These are phyloP conservation scores for Lachancea fermentati DNA, from an alignment of 805 yeast genomes.

Conservation along the genomic window DNA sequence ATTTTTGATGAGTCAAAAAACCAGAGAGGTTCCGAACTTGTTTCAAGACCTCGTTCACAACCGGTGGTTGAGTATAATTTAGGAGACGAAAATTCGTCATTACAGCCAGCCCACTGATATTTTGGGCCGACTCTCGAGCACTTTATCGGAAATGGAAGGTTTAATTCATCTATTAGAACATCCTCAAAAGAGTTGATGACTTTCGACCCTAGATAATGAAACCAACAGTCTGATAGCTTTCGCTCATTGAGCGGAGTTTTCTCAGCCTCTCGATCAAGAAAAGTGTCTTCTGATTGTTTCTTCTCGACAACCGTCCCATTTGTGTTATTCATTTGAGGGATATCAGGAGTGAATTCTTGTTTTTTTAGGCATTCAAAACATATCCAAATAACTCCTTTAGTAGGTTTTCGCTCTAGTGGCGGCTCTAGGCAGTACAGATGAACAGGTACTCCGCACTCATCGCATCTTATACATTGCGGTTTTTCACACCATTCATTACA, in stretches of 20 bases:
- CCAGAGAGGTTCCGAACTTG: slow-evolving; percentile 65
- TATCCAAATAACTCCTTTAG: slow-evolving; percentile 85
- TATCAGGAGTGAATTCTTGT: slow-evolving; percentile 38
- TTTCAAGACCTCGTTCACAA: slow-evolving; percentile 70
- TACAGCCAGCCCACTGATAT: slow-evolving; percentile 29
- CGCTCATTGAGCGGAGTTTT: slow-evolving; percentile 1
- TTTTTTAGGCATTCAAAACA: slow-evolving; percentile 73
- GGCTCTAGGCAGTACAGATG: slow-evolving; percentile 87
- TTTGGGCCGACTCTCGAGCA: slow-evolving; percentile 20
- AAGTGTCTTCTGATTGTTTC: not conserved
- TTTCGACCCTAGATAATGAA: slow-evolving; percentile 28
- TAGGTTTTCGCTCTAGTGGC: slow-evolving; percentile 72
- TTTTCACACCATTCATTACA: slow-evolving; percentile 85
- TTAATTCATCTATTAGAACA: slow-evolving; percentile 14
- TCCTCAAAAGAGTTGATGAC: slow-evolving; percentile 20
- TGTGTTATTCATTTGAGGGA: not conserved
- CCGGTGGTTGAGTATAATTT: slow-evolving; percentile 13
- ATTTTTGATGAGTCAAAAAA: slow-evolving; percentile 33
- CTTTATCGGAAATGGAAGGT: slow-evolving; percentile 27
- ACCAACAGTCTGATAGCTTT: slow-evolving; percentile 20
- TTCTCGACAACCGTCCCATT: not conserved
- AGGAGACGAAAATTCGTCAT: slow-evolving; percentile 10
- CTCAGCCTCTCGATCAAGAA: not conserved
- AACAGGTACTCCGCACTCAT: slow-evolving; percentile 62
- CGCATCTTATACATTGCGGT: slow-evolving; percentile 70